Evolutionary conservation across 306 rosid genomes (phyloP).

Genomic region (Glycine latifolia): DNA sequence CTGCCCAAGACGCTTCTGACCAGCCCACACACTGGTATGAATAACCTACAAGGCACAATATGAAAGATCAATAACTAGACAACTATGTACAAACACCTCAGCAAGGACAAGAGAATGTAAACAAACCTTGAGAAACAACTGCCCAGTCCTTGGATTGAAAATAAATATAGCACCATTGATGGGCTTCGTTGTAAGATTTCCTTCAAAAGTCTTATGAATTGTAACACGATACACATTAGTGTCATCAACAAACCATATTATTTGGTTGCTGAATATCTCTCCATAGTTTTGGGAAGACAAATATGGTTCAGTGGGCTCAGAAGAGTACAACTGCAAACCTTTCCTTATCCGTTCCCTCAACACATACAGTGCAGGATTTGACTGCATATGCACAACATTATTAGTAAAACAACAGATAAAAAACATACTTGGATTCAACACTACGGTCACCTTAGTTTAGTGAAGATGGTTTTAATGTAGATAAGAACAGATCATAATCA

Average conservation of each 20-base stretch:
- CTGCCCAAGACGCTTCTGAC: slow-evolving; percentile 99
- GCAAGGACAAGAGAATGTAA: background rate
- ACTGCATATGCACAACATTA: slow-evolving; percentile 64
- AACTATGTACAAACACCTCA: background rate
- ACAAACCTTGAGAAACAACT: slow-evolving; percentile 87
- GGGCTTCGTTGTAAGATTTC: slow-evolving; percentile 98
- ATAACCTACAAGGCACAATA: slow-evolving; percentile 72
- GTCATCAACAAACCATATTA: slow-evolving; percentile 99
- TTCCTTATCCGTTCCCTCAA: slow-evolving; percentile 98
- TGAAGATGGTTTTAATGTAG: background rate
- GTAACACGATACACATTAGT: slow-evolving; percentile 98
- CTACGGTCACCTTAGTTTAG: background rate
- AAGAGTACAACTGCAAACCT: slow-evolving; percentile 97
- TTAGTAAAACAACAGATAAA: slow-evolving; percentile 26
- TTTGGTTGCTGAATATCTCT: slow-evolving; percentile 99
- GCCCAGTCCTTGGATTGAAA: slow-evolving; percentile 99
- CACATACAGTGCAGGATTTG: slow-evolving; percentile 98
- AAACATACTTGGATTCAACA: background rate
- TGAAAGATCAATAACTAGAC: slow-evolving; percentile 22
- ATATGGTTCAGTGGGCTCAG: slow-evolving; percentile 99
- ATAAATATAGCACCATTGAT: slow-evolving; percentile 97
- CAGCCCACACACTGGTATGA: slow-evolving; percentile 99
- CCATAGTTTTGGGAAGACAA: slow-evolving; percentile 98
- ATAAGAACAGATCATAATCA: background rate
- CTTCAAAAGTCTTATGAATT: slow-evolving; percentile 97